Base-by-base conservation (phyloP, 495 filamentous ascomycete genomes). In the Xylaria telfairii region DNA sequence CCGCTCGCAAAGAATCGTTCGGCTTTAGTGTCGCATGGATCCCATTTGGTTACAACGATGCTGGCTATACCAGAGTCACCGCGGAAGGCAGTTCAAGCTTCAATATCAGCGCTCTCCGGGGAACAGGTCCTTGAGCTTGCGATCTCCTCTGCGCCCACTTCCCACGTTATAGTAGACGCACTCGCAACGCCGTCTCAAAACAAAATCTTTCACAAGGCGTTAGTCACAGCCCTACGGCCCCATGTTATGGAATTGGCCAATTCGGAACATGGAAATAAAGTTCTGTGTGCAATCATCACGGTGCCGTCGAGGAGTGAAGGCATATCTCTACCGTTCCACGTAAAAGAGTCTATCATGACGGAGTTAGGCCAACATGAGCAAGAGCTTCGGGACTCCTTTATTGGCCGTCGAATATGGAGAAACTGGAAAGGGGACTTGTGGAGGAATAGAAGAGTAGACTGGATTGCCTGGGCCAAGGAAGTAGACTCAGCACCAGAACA, bases 361-460 rank as follows among this genome's bases (percentile, higher is more conserved):
- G 73, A 81, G 46, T 79, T 89, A 1, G 80, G 76, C 32, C 71
- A 77, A 26, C 78, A 82, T 68, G 95, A 97, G 77, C 72, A 84
- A 41, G 77, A 84, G 13, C 82, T 99, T 21, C 86, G 94, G 28
- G 90, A 93, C 68, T 91, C 90, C 0, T 91, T 87, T 72, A 84
- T 91, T 30, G 96, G 96, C 3, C 83, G 94, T 7, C 91, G 90
- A 3, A 93, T 97, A 13, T 98, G 94, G 95, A 84, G 91, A 65
- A 93, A 96, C 71, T 99, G 96, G 96, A 88, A 86, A 65, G 94
- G 97, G 82, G 96, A 98, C 80, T 76, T 95, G 28, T 98, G 83
- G 83, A 76, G 73, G 72, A 82, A 89, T 57, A 83, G 88, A 60
- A 81, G 89, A 47, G 83, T 81, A 26, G 91, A 94, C 44, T 96